Base-by-base conservation (phyloP, 305 asterid species). In the Solanum chacoense region DNA sequence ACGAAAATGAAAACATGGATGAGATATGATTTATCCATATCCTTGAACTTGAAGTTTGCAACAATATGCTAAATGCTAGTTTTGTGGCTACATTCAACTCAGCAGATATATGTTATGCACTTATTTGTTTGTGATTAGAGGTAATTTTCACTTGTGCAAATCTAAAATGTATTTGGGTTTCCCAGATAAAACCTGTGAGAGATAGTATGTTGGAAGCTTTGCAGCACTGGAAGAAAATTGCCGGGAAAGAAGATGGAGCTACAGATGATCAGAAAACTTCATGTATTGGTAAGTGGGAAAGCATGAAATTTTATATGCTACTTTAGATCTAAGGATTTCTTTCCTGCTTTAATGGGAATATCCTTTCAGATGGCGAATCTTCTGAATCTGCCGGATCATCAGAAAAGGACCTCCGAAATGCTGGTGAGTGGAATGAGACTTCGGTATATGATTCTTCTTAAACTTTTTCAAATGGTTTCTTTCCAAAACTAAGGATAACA, bases 201-300 rank as follows among this genome's bases (percentile, higher is more conserved):
- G 99, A 98, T 89, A 95, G 98, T 89, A 91, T 98, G 93, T 93
- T 90, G 11, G 99, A 98, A 93, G 99, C 99, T 87, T 93, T 98
- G 95, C 98, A 93, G 93, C 95, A 93, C 88, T 98, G 99, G 99
- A 96, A 96, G 94, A 95, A 96, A 93, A 77, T 94, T 91, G 94
- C 96, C 10, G 98, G 99, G 89, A 96, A 93, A 93, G 98, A 95
- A 90, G 96, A 98, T 83, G 97, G 95, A 87, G 93, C 95, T 89
- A 91, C 96, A 84, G 96, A 94, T 75, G 98, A 95, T 74, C 93
- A 91, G 67, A 94, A 94, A 90, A 89, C 92, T 89, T 88, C 95
- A 88, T 92, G 96, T 90, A 93, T 91, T 92, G 98, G 99, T 96
- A 91, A 84, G 34, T 11, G 32, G 36, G 40, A 86, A 87, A 32